Evolutionary conservation across 75 land plant genomes (phyloP), one percentile per base, ranked within the genome.

Genomic region (Gnetum montanum): DNA sequence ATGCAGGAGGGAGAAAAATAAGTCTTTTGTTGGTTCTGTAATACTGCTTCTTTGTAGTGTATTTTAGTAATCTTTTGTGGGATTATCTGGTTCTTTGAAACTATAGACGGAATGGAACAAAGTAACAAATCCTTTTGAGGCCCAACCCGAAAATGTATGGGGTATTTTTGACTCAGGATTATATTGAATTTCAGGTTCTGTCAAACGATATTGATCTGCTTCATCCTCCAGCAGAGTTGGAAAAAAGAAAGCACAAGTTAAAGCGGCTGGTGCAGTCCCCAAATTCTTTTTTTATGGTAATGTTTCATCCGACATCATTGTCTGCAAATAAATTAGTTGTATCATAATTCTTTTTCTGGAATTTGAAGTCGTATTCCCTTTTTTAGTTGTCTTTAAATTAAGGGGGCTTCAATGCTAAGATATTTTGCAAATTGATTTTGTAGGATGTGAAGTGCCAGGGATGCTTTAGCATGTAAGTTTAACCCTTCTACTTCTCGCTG

Each of bases 211-310:
- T 86, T 43, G 90, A 86, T 60, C 67, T 86, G 62, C 61, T 86
- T 46, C 78, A 86, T 57, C 90, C 88, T 26, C 90, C 90, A n/a
- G 80, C 80, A 3, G 90, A 86, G 63, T 67, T 86, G 51, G 91
- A 86, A 66, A 86, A 84, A 71, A 68, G 49, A 60, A 86, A 74
- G 78, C 91, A 86, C 81, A 86, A 86, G 70, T 67, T 84, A 43
- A 86, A 86, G 60, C 74, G 90, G 43, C 80, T 85, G 26, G 88
- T 85, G 8, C 90, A 77, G 36, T 83, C 90, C 23, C 90, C 90
- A 7, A 83, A 86, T 46, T 86, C 90, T 6, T 86, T 79, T 66
- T 86, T 86, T 77, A 86, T 86, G 90, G 90, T 85, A 77, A 11
- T 3, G 0, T 10, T 22, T 6, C 20, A 28, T 58, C 19, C 5